Conservation (phyloP, 108 stramenopile species). For the Nitzschia sp. region DNA sequence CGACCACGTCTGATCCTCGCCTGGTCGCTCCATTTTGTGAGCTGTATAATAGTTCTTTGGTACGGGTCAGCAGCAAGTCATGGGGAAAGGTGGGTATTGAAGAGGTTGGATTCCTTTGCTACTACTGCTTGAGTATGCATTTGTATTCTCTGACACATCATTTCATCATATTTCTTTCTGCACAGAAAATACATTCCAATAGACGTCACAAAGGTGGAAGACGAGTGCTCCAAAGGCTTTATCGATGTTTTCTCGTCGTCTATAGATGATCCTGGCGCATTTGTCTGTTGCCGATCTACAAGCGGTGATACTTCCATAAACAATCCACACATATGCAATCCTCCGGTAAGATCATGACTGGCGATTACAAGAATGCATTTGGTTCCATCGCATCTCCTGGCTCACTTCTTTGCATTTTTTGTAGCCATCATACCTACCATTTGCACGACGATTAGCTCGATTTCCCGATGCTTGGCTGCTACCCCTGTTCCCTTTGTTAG, state of each 20-base stretch:
- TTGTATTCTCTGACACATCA: background rate
- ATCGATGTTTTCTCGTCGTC: conserved; percentile 66
- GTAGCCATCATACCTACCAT: conserved; percentile 33
- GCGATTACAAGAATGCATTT: too few relatives aligned
- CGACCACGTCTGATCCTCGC: background rate
- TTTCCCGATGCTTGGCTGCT: conserved; percentile 81
- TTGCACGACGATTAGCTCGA: conserved; percentile 54
- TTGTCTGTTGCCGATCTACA: conserved; percentile 49
- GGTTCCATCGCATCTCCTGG: conserved; percentile 1
- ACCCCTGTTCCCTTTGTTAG: conserved; percentile 73
- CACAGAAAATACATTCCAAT: conserved; percentile 67
- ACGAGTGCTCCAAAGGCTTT: conserved; percentile 56
- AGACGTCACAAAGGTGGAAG: conserved; percentile 15
- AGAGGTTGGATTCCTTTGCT: background rate
- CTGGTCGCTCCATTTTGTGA: conserved; percentile 18
- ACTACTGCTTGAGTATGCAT: background rate
- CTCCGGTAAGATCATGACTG: conserved; percentile 9
- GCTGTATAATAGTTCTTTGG: conserved; percentile 5
- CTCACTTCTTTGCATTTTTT: conserved; percentile 4
- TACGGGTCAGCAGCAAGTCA: background rate
- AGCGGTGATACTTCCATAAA: conserved; percentile 9
- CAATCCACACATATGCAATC: conserved; percentile 35
- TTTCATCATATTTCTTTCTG: background rate
- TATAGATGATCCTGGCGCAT: conserved; percentile 40
- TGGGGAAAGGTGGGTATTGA: conserved; percentile 10